phyloP scores from a whole-genome alignment of 179 eudicot species.

The Sideroxylon spinosum region DNA sequence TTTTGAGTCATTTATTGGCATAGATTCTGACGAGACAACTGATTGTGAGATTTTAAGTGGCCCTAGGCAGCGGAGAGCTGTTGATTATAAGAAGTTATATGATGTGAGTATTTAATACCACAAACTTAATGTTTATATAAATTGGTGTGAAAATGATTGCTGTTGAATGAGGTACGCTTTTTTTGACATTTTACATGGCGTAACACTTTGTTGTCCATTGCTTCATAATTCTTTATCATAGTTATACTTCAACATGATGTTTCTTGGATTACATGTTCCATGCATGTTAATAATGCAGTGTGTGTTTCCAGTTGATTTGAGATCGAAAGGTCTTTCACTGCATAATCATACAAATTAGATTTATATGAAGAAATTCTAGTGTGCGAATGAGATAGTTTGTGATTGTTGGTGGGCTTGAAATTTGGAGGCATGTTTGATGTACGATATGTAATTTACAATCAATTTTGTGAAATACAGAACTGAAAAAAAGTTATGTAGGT shows the following conservation, averaged over 20 bases:
- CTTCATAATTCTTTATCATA: background rate
- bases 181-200: background rate
- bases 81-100: constrained; percentile 71
- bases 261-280: background rate
- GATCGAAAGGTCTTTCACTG: background rate
- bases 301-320: background rate
- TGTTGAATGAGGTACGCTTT: background rate
- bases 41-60: constrained; percentile 60
- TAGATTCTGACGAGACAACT: constrained; percentile 34
- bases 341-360: background rate
- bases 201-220: background rate
- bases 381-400: background rate
- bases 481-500: background rate
- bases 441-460: background rate
- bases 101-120: constrained; percentile 55
- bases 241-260: background rate
- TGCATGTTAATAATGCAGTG: background rate
- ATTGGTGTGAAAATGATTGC: background rate
- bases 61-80: constrained; percentile 64
- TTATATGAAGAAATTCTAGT: background rate
- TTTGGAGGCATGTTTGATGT: background rate
- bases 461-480: background rate
- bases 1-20: constrained; percentile 24
- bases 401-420: background rate
- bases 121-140: background rate